Conservation (phyloP, 129 eudicot genomes). For the Flaveria trinervia region DNA sequence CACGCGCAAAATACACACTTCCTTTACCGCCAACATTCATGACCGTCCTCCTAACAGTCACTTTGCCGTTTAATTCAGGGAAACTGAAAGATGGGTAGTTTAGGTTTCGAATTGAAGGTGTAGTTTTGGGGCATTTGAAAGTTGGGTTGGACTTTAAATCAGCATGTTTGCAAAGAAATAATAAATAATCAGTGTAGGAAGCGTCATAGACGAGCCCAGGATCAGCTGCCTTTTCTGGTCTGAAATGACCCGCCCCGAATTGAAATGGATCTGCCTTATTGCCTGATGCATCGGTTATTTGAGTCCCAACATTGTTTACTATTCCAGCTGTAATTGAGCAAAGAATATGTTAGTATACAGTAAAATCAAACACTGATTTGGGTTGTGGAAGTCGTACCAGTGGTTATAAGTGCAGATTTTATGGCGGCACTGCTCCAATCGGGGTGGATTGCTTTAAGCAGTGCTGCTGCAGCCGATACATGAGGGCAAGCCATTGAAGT, state of each 20-base stretch:
- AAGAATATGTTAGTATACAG: neutral
- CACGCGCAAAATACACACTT: constrained; percentile 62
- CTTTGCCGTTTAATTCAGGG: constrained; percentile 53
- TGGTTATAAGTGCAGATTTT: constrained; percentile 69
- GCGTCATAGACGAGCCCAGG: constrained; percentile 95
- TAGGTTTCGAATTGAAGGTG: constrained; percentile 51
- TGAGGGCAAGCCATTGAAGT: constrained; percentile 95
- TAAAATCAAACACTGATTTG: neutral
- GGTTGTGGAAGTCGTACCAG: constrained; percentile 42
- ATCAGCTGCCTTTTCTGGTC: constrained; percentile 82
- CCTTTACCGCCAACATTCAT: constrained; percentile 70
- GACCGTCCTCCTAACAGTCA: constrained; percentile 56
- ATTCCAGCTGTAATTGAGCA: constrained; percentile 55
- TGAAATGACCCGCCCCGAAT: constrained; percentile 81
- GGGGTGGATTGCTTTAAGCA: constrained; percentile 64
- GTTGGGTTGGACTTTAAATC: constrained; percentile 32
- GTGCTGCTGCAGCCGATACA: constrained; percentile 56
- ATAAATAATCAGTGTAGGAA: constrained; percentile 67
- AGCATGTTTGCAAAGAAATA: constrained; percentile 60
- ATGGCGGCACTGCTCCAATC: constrained; percentile 73
- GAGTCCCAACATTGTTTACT: constrained; percentile 50
- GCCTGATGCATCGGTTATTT: constrained; percentile 70
- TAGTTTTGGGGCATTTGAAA: constrained; percentile 54
- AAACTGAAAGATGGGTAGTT: constrained; percentile 84
- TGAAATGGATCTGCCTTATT: constrained; percentile 77